phyloP scores from a whole-genome alignment of 371 early-diverging fungal genomes.

The Mortierella sp. region DNA sequence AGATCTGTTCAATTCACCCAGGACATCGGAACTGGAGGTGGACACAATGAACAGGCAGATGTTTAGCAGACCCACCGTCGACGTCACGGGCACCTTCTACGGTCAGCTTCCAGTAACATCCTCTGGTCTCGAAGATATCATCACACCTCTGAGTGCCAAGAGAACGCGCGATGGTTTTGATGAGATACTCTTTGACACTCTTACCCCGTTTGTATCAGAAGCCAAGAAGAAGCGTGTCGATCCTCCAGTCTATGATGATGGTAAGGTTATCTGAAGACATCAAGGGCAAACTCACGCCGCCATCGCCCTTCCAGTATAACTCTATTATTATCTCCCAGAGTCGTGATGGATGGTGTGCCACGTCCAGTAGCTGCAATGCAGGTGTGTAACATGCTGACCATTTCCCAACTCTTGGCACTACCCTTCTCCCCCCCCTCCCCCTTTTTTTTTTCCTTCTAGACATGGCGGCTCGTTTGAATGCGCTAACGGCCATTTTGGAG shows the following conservation, averaged over 20 bases:
- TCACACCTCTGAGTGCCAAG: constrained; percentile 44
- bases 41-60: constrained; percentile 21
- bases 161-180: constrained; percentile 57
- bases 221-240: constrained; percentile 52
- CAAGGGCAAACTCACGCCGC: constrained; percentile 9
- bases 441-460: constrained; percentile 46
- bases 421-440: constrained; percentile 8
- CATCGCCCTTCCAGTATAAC: constrained; percentile 6
- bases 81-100: constrained; percentile 34
- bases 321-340: not conserved
- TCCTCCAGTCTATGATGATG: constrained; percentile 60
- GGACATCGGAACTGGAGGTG: constrained; percentile 22
- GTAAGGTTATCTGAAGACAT: constrained; percentile 37
- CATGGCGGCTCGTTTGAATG: constrained; percentile 62
- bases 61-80: constrained; percentile 27
- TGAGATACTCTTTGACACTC: constrained; percentile 57
- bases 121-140: constrained; percentile 21
- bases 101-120: constrained; percentile 13
- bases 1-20: constrained; percentile 35
- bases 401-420: not conserved
- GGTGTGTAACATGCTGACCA: not conserved
- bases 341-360: not conserved
- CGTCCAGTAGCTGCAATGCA: not conserved
- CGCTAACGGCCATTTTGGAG: constrained; percentile 52
- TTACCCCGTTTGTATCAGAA: constrained; percentile 44